Base-by-base conservation (phyloP, 176 grass and related monocot species). In the Saccharum officinarum region DNA sequence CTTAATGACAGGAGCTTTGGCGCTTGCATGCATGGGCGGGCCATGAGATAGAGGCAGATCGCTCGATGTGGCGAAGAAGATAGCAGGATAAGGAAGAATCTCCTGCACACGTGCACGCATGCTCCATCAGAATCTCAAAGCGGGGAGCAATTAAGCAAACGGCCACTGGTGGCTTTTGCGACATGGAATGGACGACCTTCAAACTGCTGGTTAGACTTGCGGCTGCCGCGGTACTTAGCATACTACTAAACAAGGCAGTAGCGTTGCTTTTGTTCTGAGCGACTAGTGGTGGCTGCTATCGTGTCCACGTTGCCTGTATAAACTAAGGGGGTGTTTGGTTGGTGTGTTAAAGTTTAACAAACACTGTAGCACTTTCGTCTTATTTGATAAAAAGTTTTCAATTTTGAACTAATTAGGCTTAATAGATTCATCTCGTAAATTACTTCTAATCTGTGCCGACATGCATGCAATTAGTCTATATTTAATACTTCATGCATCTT, bases 1-100 rank as follows among this genome's bases (percentile, higher is more conserved):
- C 8, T n/a, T n/a, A n/a, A 55, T 20, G 22, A 47, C 11, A 14
- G 1, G 4, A 16, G 68, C 16, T n/a, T n/a, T 72, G 20, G 57
- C 67, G 65, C 42, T 55, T 55, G 50, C 20, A 57, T 22, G 54
- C 7, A 22, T 22, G 50, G 18, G 50, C 50, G 66, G 55, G 16
- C 34, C 73, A 63, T 65, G 15, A 64, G 15, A 36, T 4, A 33
- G 33, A 33, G 33, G 33, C 33, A 33, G 33, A 33, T 33, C 33
- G 33, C 33, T 33, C 33, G 33, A 33, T 33, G 33, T 33, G 33
- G 33, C 33, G 25, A 23, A 36, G 8, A 34, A 36, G 14, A 44
- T 2, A 30, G 41, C 66, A 54, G 57, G 86, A 79, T 88, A 88
- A 88, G 81, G 55, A 63, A 79, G 75, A 84, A 88, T 88, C 86